These are phyloP conservation scores for Areca catechu DNA, from an alignment of 176 grass and related monocot species.

Conservation along the genomic window DNA sequence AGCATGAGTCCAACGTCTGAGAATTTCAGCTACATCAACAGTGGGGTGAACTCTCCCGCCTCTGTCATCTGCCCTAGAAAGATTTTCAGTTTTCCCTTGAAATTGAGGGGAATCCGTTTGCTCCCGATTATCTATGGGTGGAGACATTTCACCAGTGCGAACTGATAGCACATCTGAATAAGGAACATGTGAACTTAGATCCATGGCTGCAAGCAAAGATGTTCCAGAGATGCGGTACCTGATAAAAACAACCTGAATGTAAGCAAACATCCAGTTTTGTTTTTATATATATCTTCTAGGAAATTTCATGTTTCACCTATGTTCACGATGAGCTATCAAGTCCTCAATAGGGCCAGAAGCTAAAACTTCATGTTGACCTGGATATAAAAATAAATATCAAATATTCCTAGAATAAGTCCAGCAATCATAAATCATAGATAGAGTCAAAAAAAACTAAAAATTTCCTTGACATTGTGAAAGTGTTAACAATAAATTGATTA, in stretches of 20 bases:
- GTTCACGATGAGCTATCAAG: constrained; percentile 95
- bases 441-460: too few relatives aligned
- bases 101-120: constrained; percentile 38
- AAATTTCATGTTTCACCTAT: constrained; percentile 51
- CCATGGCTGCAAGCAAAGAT: constrained; percentile 79
- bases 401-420: too few relatives aligned
- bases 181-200: constrained; percentile 63
- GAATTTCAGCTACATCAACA: constrained; percentile 96
- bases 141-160: constrained; percentile 47
- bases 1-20: constrained; percentile 98
- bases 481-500: background rate
- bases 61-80: constrained; percentile 72
- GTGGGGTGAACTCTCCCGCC: constrained; percentile 50
- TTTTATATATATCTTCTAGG: background rate
- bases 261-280: background rate
- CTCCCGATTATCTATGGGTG: constrained; percentile 28
- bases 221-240: constrained; percentile 99
- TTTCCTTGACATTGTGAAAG: background rate
- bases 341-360: constrained; percentile 98
- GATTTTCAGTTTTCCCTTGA: constrained; percentile 54
- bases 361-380: constrained; percentile 95
- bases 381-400: background rate
- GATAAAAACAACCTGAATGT: constrained; percentile 28
- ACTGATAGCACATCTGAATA: constrained; percentile 59
- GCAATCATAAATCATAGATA: too few relatives aligned